Evolutionary conservation across 768 basidiomycete species (phyloP), one percentile per base, ranked within the genome.

Genomic region (Agaricus sinodeliciosus): DNA sequence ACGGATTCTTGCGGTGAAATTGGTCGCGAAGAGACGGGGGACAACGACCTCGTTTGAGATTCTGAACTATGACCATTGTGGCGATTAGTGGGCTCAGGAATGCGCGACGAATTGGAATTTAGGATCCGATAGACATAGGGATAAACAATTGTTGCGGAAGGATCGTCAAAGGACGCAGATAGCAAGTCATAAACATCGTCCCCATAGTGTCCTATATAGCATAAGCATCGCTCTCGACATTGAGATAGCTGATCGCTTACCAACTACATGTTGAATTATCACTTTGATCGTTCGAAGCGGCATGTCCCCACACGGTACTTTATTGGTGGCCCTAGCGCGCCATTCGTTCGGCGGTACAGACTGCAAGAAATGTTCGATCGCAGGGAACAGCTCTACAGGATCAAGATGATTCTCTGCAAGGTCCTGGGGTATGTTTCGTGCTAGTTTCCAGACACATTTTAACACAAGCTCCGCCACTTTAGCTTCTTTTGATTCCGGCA

Each of bases 371-470:
- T 90, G 84, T 65, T 99, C 96, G 56, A 99, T 86, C 4, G 94
- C 87, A 13, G 87, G 86, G 64, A 98, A 87, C 28, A 99, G 69
- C 59, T 93, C 90, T 15, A 91, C 85, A 16, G 94, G 88, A 64
- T 92, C 88, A 34, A 99, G 75, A 16, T 81, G 76, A 3, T 81
- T 74, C 40, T 91, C 87, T 57, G 80, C 80, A 43, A 99, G 77
- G 65, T 94, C 92, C 62, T 94, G 90, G 4, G 93, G 93, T 44
- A 97, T 91, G 58, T 91, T 94, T 58, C 94, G 79, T 4, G 93
- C 93, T 51, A 98, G 72, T 70, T 99, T 99, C 96, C 96, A 98
- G 25, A 99, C 82, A 68, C 96, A 99, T 73, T 97, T 95, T 54
- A 94, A 69, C 15, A 92, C 91, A 18, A 98, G 79, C 66, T 97